Conservation (phyloP, 306 rosid genomes). For the Trifolium subterraneum region DNA sequence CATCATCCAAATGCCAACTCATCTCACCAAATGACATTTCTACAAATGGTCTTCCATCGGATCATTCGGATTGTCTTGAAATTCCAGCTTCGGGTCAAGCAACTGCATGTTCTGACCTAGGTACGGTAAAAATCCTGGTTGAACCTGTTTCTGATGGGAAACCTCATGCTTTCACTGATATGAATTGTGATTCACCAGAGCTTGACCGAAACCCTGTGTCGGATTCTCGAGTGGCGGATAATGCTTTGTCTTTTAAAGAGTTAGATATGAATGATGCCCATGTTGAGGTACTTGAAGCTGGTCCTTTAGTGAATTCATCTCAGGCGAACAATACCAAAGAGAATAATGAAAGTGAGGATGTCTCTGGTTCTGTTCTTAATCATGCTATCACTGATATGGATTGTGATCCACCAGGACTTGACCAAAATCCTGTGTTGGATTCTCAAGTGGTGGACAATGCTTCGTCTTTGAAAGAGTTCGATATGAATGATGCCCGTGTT, state of each 20-base stretch:
- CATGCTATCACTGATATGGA: constrained; percentile 9
- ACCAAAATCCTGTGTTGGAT: constrained; percentile 34
- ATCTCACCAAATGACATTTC: constrained; percentile 34
- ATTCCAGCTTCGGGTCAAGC: constrained; percentile 41
- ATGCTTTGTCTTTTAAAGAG: constrained; percentile 43
- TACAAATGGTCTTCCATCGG: constrained; percentile 39
- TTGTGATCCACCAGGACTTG: constrained; percentile 40
- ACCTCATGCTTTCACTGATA: constrained; percentile 21
- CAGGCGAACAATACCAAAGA: constrained; percentile 39
- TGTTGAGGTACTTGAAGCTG: constrained; percentile 52
- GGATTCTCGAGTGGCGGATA: constrained; percentile 43
- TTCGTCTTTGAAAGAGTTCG: constrained; percentile 45
- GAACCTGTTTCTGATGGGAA: constrained; percentile 46
- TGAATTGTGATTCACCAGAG: constrained; percentile 37
- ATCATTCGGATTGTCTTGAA: constrained; percentile 41
- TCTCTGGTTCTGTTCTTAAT: constrained; percentile 44
- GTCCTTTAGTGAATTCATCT: constrained; percentile 44
- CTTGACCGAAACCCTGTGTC: constrained; percentile 34
- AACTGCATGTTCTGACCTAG: constrained; percentile 38
- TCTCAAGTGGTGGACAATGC: constrained; percentile 42
- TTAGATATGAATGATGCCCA: constrained; percentile 42
- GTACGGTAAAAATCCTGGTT: constrained; percentile 43
- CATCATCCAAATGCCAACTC: constrained; percentile 41
- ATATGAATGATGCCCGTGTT: constrained; percentile 41
- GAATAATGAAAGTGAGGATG: constrained; percentile 39